phyloP scores from a whole-genome alignment of 495 filamentous ascomycete genomes.

The Penicillium samsonianum region DNA sequence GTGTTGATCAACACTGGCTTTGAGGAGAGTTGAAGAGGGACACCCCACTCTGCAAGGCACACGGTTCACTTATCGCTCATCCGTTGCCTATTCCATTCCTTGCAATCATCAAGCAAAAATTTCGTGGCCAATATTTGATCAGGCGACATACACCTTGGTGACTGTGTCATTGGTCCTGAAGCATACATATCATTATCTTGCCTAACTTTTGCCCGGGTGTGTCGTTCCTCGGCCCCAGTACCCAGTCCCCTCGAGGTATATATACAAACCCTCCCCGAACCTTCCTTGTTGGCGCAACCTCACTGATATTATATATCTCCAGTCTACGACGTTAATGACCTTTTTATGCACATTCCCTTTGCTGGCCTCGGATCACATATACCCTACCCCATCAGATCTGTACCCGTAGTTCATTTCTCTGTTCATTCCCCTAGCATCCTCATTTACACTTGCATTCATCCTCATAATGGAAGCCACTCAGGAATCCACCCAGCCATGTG shows the following conservation, averaged over 20 bases:
- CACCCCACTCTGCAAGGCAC: constrained; percentile 7
- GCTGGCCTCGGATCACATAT: constrained; percentile 23
- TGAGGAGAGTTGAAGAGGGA: neutral
- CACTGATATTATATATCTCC: constrained; percentile 1
- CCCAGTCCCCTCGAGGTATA: constrained; percentile 5
- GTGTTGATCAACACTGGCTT: neutral
- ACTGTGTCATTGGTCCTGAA: neutral
- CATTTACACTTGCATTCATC: constrained; percentile 13
- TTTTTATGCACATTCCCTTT: constrained; percentile 25
- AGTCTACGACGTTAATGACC: constrained; percentile 22
- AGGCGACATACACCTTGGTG: constrained; percentile 12
- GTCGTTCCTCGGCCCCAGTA: constrained; percentile 2
- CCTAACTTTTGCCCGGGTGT: constrained; percentile 14
- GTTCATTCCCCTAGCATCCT: constrained; percentile 17
- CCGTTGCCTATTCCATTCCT: neutral
- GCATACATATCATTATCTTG: neutral
- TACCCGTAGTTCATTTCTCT: constrained; percentile 23
- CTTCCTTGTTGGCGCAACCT: constrained; percentile 6
- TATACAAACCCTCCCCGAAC: neutral
- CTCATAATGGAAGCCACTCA: constrained; percentile 55
- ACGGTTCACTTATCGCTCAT: neutral
- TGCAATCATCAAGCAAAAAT: neutral
- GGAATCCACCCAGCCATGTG: constrained; percentile 75
- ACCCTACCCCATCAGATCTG: constrained; percentile 22
- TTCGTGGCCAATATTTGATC: neutral